These are phyloP conservation scores for Meyerozyma smithsonii DNA, from an alignment of 1,139 yeast species.

Conservation along the genomic window DNA sequence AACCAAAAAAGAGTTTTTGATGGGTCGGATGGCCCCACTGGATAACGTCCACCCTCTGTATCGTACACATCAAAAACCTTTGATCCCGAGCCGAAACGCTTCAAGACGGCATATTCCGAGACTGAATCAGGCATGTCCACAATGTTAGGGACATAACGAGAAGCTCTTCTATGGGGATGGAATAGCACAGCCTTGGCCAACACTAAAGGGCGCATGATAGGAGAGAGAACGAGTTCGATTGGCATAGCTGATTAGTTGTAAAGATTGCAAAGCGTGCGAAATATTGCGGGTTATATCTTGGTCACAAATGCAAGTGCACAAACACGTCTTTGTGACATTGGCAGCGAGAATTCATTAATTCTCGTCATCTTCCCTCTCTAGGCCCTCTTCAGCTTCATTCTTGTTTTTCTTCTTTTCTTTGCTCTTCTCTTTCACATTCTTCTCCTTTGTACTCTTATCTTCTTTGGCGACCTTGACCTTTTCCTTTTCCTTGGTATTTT, in stretches of 20 bases:
- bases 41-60: constrained; percentile 29
- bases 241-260: constrained; percentile 36
- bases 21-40: constrained; percentile 35
- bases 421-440: neutral
- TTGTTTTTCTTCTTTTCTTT: neutral
- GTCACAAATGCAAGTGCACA: neutral
- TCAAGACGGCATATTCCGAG: constrained; percentile 42
- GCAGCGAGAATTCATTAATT: no score
- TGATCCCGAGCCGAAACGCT: constrained; percentile 55
- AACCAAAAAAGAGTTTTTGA: constrained; percentile 45
- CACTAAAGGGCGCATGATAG: constrained; percentile 56
- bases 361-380: no score
- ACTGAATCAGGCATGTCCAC: constrained; percentile 37
- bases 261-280: neutral
- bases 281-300: neutral
- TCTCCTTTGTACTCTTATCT: neutral
- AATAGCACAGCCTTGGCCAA: constrained; percentile 50
- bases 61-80: constrained; percentile 53
- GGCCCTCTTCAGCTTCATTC: no score
- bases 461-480: neutral
- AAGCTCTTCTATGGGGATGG: constrained; percentile 54
- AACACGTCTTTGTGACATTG: neutral
- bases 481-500: neutral
- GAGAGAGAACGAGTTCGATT: constrained; percentile 52
- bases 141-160: constrained; percentile 52